Conservation (phyloP, 768 basidiomycete genomes). For the Leucosporidium scottii region DNA sequence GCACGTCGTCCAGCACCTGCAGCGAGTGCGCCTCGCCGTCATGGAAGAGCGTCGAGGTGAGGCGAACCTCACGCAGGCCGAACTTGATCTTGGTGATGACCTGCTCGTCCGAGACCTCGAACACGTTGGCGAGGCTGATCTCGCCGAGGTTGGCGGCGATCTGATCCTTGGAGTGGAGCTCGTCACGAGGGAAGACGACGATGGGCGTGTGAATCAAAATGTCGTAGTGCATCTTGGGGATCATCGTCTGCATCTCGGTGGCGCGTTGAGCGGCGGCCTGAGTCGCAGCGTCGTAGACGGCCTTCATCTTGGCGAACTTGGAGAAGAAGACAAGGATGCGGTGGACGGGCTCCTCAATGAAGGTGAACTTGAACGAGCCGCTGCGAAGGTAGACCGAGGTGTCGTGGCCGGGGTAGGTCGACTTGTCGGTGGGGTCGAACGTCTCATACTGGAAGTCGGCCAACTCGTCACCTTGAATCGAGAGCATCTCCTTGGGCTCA, state of each 20-base stretch:
- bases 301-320: slow-evolving; percentile 84
- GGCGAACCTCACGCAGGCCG: slow-evolving; percentile 71
- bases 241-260: slow-evolving; percentile 64
- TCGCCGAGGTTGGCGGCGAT: slow-evolving; percentile 81
- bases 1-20: slow-evolving; percentile 87
- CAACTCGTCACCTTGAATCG: slow-evolving; percentile 88
- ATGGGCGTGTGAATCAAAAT: slow-evolving; percentile 89
- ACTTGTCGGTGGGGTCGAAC: slow-evolving; percentile 62
- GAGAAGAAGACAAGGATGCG: slow-evolving; percentile 73
- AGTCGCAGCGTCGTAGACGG: slow-evolving; percentile 86
- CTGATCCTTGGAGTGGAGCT: slow-evolving; percentile 54
- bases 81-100: slow-evolving; percentile 59
- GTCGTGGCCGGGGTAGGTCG: slow-evolving; percentile 68
- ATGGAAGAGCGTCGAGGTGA: slow-evolving; percentile 61
- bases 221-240: slow-evolving; percentile 74
- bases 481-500: slow-evolving; percentile 72
- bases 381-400: slow-evolving; percentile 72
- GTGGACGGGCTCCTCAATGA: slow-evolving; percentile 83
- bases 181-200: slow-evolving; percentile 65
- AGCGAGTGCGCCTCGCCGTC: slow-evolving; percentile 52
- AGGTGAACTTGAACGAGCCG: slow-evolving; percentile 84
- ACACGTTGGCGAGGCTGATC: slow-evolving; percentile 71
- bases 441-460: slow-evolving; percentile 93
- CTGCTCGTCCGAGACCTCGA: slow-evolving; percentile 47
- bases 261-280: slow-evolving; percentile 86